Conservation (phyloP, 2,329 filamentous ascomycete species). For the Sphaerulina populicola region DNA sequence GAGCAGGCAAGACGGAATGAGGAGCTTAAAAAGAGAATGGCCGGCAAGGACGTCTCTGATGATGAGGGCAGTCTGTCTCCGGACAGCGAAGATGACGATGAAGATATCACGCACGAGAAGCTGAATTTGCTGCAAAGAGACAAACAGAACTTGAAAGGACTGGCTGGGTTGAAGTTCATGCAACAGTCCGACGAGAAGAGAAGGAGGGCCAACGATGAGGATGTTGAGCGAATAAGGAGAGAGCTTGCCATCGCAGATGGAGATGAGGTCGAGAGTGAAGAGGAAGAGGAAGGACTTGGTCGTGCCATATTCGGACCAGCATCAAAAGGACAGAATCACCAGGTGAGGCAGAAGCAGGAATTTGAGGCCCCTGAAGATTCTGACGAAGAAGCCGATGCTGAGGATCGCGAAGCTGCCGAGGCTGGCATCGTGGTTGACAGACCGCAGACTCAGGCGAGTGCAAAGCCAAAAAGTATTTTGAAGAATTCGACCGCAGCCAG, state of each 20-base stretch:
- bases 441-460: conserved; percentile 14
- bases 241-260: conserved; percentile 60
- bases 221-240: conserved; percentile 49
- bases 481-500: conserved; percentile 25
- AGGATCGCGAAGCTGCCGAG: conserved; percentile 23
- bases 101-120: conserved; percentile 47
- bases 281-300: conserved; percentile 53
- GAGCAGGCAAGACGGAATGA: conserved; percentile 79
- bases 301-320: conserved; percentile 61
- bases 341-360: conserved; percentile 40
- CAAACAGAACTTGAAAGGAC: conserved; percentile 43
- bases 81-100: conserved; percentile 49
- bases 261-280: conserved; percentile 47
- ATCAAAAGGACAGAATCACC: conserved; percentile 32
- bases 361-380: conserved; percentile 54
- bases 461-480: conserved; percentile 17
- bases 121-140: conserved; percentile 37
- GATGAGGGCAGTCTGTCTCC: conserved; percentile 44
- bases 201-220: conserved; percentile 72
- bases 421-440: conserved; percentile 34
- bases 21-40: conserved; percentile 69
- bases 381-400: conserved; percentile 37
- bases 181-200: conserved; percentile 71
- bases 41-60: conserved; percentile 54
- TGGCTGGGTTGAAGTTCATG: conserved; percentile 92